Evolutionary conservation across 2,329 filamentous ascomycete genomes (phyloP).

Genomic region (Fusarium vanettenii): DNA sequence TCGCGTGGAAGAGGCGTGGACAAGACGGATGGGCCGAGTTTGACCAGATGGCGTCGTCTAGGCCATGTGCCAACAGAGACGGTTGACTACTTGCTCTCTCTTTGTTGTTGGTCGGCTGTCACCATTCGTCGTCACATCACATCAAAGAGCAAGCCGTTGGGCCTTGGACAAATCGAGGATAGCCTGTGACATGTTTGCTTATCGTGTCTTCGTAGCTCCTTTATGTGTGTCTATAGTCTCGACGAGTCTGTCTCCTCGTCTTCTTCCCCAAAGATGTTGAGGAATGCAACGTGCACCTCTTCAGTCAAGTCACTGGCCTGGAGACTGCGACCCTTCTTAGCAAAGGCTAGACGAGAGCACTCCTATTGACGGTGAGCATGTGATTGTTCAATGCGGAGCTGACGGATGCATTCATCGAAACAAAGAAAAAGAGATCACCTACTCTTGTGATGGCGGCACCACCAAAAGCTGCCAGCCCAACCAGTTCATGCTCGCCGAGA

Average conservation of each 20-base stretch:
- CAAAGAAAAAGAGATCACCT: slow-evolving; percentile 41
- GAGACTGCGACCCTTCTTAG: slow-evolving; percentile 85
- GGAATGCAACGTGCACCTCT: slow-evolving; percentile 85
- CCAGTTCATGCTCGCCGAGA: slow-evolving; percentile 66
- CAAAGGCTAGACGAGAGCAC: slow-evolving; percentile 88
- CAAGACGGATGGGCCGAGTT: background rate
- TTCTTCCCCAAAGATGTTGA: slow-evolving; percentile 81
- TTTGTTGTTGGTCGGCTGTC: background rate
- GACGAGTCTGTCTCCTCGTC: slow-evolving; percentile 54
- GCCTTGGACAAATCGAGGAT: background rate
- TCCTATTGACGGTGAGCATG: slow-evolving; percentile 60
- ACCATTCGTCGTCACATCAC: background rate
- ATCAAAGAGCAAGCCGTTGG: background rate
- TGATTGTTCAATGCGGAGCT: background rate
- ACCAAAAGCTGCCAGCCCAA: slow-evolving; percentile 85
- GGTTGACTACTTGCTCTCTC: background rate
- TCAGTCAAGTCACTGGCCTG: slow-evolving; percentile 95
- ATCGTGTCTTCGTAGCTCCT: slow-evolving; percentile 4
- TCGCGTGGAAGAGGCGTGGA: background rate
- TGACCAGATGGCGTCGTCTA: background rate
- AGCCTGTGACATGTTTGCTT: background rate
- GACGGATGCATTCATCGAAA: background rate
- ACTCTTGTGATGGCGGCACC: slow-evolving; percentile 89
- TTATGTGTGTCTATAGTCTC: slow-evolving; percentile 42
- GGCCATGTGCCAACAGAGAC: background rate